Base-by-base conservation (phyloP, 2,329 filamentous ascomycete genomes). In the Xenoacremonium recifei region DNA sequence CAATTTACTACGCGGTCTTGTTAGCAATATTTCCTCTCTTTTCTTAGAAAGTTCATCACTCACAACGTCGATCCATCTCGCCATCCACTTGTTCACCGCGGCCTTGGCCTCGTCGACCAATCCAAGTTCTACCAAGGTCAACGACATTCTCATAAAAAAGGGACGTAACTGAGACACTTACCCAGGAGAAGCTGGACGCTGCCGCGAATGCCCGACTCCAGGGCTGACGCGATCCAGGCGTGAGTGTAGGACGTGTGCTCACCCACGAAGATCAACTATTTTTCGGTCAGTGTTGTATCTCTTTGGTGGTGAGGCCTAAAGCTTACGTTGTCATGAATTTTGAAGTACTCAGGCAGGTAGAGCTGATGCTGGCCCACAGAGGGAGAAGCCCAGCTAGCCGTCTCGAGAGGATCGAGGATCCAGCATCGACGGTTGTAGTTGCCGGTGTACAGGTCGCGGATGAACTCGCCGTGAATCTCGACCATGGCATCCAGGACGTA, bases 171-270 rank as follows among this genome's bases (percentile, higher is more conserved):
- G n/a, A n/a, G n/a, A n/a, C 1, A 57, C 49, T 5, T 49, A 57
- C n/a, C 54, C 37, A 38, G 32, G 13, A 34, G 37, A 21, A 36
- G 32, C 33, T 88, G 84, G 3, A 81, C 75, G 0, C 79, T 80
- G 0, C 84, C 84, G 2, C 84, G 69, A 2, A 87, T 77, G 0
- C 80, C 83, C 10, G 77, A 83, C 58, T 88, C 84, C 5, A 88
- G 64, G 1, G 84, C 84, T 4, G 75, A 79, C 18, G 77, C 75
- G 39, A 86, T 82, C 82, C 82, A 87, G 2, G 81, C 82, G 57
- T 87, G 84, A 1, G 84, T 88, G 58, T 83, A 86, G n/a, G 75
- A 79, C 0, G 84, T 86, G 57, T 87, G 82, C 61, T 87, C 84
- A 3, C 79, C 79, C 6, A 84, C 68, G 46, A 86, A 86, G 27